Conservation (phyloP, 306 rosid species). For the Prinsepia uniflora region DNA sequence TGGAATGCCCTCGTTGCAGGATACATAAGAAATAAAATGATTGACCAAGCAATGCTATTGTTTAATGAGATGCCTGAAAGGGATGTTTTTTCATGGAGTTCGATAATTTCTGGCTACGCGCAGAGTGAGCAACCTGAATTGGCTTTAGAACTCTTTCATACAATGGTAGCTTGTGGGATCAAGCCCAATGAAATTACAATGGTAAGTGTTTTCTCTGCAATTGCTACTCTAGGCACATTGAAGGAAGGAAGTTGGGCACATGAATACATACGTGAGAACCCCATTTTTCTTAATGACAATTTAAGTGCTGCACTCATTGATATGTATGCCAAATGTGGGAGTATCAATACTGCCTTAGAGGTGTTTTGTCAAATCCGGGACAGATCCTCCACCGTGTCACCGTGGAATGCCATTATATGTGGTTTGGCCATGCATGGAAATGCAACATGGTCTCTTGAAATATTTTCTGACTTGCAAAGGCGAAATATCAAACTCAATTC, state of each 20-base stretch:
- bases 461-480: conserved; percentile 62
- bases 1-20: conserved; percentile 83
- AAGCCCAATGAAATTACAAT: conserved; percentile 82
- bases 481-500: conserved; percentile 56
- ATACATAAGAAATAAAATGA: conserved; percentile 54
- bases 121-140: conserved; percentile 62
- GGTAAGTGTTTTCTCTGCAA: conserved; percentile 81
- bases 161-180: conserved; percentile 55
- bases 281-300: conserved; percentile 70
- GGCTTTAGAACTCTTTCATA: conserved; percentile 72
- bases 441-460: conserved; percentile 53
- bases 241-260: conserved; percentile 75
- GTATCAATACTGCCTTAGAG: conserved; percentile 57
- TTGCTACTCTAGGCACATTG: conserved; percentile 67
- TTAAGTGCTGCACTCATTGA: conserved; percentile 71
- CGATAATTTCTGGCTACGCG: conserved; percentile 76
- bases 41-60: conserved; percentile 49
- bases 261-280: conserved; percentile 43
- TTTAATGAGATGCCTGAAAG: conserved; percentile 69
- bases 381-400: conserved; percentile 49
- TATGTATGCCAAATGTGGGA: conserved; percentile 94
- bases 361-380: conserved; percentile 56
- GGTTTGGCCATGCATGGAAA: conserved; percentile 88
- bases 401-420: conserved; percentile 89
- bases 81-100: conserved; percentile 86